These are phyloP conservation scores for Claviceps lovelessii DNA, from an alignment of 2,329 filamentous ascomycete genomes.

Conservation along the genomic window DNA sequence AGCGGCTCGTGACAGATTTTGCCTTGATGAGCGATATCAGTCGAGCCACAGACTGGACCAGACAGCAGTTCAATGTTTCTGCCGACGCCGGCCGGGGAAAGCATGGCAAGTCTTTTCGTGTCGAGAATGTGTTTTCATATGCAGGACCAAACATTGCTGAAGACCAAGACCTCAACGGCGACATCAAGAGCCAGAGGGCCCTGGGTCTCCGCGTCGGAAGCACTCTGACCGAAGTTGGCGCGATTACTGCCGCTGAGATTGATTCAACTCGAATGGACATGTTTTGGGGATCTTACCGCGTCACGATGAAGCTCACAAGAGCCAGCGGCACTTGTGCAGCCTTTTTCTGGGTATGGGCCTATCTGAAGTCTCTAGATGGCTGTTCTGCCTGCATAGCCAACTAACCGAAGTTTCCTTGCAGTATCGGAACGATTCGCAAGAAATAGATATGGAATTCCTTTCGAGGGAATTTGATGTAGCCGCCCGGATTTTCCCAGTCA, in stretches of 20 bases:
- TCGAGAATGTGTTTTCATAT: constrained; percentile 43
- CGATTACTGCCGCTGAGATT: constrained; percentile 50
- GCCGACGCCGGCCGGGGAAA: constrained; percentile 42
- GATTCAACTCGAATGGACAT: constrained; percentile 47
- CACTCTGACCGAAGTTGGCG: constrained; percentile 26
- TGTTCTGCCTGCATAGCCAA: not conserved
- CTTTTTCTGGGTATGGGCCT: constrained; percentile 55
- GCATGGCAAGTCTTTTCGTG: constrained; percentile 49
- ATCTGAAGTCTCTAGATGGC: not conserved
- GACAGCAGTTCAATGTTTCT: constrained; percentile 53
- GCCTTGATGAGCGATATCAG: constrained; percentile 35
- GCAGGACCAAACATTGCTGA: constrained; percentile 23
- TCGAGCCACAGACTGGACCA: constrained; percentile 45
- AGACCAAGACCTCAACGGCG: constrained; percentile 7
- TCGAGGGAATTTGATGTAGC: constrained; percentile 45
- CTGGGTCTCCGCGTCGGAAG: constrained; percentile 42
- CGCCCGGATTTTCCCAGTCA: constrained; percentile 43
- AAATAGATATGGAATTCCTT: constrained; percentile 71
- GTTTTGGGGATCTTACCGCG: constrained; percentile 55
- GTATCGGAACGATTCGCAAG: constrained; percentile 67
- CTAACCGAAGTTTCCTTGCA: constrained; percentile 16
- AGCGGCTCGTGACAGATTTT: constrained; percentile 60
- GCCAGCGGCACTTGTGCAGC: constrained; percentile 57
- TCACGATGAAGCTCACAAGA: constrained; percentile 48
- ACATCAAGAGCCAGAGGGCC: constrained; percentile 27